Percentiles rank a stretch among this genome's conserved stretches.
Conservation (phyloP, 805 yeast genomes). For the Saturnispora zaruensis region DNA sequence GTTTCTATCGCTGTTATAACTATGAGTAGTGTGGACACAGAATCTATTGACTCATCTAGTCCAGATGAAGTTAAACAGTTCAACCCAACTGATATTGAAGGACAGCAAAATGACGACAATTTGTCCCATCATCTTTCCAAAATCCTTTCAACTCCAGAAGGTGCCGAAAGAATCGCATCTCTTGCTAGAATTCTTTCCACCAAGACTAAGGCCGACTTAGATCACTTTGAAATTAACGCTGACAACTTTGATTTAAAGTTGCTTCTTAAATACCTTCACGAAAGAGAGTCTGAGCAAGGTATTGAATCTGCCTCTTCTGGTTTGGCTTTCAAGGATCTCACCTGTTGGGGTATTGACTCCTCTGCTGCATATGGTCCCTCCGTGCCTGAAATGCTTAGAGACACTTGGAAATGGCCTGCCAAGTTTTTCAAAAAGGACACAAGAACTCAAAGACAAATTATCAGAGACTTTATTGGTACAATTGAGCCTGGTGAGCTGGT, state of each 20-base stretch:
- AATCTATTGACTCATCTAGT: slow-evolving; percentile 19
- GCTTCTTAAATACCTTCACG: slow-evolving; percentile 32
- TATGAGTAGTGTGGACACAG: slow-evolving; percentile 15
- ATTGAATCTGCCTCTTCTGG: slow-evolving; percentile 44
- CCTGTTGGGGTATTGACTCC: slow-evolving; percentile 43
- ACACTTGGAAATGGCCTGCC: slow-evolving; percentile 24
- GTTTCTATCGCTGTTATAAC: background rate
- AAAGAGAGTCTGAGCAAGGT: slow-evolving; percentile 35
- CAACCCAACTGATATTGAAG: slow-evolving; percentile 21
- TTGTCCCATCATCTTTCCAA: slow-evolving; percentile 24
- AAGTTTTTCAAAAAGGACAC: slow-evolving; percentile 27
- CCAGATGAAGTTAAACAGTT: slow-evolving; percentile 22
- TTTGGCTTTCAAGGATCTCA: slow-evolving; percentile 36
- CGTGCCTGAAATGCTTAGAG: slow-evolving; percentile 35
- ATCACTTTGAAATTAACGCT: slow-evolving; percentile 35
- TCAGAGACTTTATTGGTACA: slow-evolving; percentile 35
- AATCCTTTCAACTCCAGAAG: slow-evolving; percentile 22
- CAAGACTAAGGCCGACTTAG: slow-evolving; percentile 38
- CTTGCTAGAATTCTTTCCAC: slow-evolving; percentile 43
- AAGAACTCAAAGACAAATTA: slow-evolving; percentile 29
- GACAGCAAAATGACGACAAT: slow-evolving; percentile 19
- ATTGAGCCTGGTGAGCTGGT: slow-evolving; percentile 57
- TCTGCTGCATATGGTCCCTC: slow-evolving; percentile 45
- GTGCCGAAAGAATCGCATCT: slow-evolving; percentile 34
- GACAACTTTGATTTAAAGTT: slow-evolving; percentile 40